Percentiles rank a stretch among this genome's conserved stretches.
These are phyloP conservation scores for Hypoxylon sp. DNA, from an alignment of 2,329 filamentous ascomycete genomes.

Conservation along the genomic window DNA sequence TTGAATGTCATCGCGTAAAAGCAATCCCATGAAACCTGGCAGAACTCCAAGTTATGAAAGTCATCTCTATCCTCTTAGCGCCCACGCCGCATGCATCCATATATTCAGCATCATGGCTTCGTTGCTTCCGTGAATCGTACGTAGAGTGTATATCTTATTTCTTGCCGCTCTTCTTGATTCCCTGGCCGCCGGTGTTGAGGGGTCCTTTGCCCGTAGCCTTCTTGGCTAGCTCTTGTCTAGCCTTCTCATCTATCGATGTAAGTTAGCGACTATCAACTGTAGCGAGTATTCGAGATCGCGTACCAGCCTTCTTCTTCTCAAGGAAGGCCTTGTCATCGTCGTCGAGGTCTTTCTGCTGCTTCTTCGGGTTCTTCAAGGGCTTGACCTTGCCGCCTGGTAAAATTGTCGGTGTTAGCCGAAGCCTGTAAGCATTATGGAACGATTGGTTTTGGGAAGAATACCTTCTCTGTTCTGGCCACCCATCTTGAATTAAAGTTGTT, in stretches of 20 bases:
- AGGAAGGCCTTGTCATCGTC: slow-evolving; percentile 88
- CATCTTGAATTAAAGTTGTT: slow-evolving; percentile 61
- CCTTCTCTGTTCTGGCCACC: slow-evolving; percentile 78
- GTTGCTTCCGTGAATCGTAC: slow-evolving; percentile 30
- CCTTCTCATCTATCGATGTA: slow-evolving; percentile 77
- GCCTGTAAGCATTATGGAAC: background rate
- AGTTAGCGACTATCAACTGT: slow-evolving; percentile 11
- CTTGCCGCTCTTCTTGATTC: slow-evolving; percentile 98
- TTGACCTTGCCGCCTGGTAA: slow-evolving; percentile 82
- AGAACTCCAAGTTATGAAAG: slow-evolving; percentile 27
- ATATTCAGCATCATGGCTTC: slow-evolving; percentile 44
- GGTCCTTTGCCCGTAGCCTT: slow-evolving; percentile 91
- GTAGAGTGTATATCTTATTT: slow-evolving; percentile 70
- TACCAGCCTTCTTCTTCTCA: slow-evolving; percentile 88
- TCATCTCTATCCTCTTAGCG: slow-evolving; percentile 40
- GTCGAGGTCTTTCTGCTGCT: slow-evolving; percentile 84
- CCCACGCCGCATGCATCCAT: slow-evolving; percentile 43
- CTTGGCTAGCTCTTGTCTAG: slow-evolving; percentile 85
- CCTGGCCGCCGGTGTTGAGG: slow-evolving; percentile 76
- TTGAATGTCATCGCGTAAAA: slow-evolving; percentile 46
- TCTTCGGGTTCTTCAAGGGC: slow-evolving; percentile 91
- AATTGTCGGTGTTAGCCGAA: slow-evolving; percentile 34
- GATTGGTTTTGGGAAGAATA: slow-evolving; percentile 52
- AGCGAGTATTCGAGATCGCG: slow-evolving; percentile 52
- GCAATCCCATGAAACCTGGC: slow-evolving; percentile 36